phyloP scores from a whole-genome alignment of 805 yeast genomes.

The Kazachstania viticola region DNA sequence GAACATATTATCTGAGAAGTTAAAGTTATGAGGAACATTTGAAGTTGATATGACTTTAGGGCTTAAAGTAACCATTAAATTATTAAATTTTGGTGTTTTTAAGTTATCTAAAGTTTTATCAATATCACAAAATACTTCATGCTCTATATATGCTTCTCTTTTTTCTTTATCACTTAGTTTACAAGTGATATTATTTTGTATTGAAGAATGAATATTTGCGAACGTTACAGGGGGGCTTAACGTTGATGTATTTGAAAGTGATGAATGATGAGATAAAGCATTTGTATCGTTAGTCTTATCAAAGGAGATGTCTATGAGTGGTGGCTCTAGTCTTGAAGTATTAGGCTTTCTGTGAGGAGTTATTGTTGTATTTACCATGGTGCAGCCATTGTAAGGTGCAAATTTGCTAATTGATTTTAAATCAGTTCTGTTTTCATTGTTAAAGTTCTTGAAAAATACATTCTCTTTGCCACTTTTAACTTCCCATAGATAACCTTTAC shows the following conservation, averaged over 20 bases:
- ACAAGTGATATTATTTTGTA: background rate
- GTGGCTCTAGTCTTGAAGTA: background rate
- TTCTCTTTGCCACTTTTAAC: constrained; percentile 65
- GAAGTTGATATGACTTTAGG: background rate
- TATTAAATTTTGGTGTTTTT: constrained; percentile 7
- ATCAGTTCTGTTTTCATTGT: constrained; percentile 9
- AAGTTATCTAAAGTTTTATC: constrained; percentile 7
- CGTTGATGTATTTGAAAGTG: background rate
- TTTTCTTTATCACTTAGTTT: background rate
- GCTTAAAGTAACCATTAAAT: no score
- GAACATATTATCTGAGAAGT: background rate
- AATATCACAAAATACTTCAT: constrained; percentile 5
- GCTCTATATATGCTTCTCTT: constrained; percentile 2
- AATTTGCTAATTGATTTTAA: constrained; percentile 4
- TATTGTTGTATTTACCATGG: no score
- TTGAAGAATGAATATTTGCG: background rate
- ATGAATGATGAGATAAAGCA: no score
- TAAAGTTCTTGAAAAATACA: constrained; percentile 50
- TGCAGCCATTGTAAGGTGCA: no score
- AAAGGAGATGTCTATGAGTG: background rate
- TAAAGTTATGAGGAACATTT: background rate
- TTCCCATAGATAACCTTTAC: constrained; percentile 79
- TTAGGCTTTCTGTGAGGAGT: background rate
- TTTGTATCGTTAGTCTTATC: no score
- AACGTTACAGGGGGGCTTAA: background rate